Conservation (phyloP, 805 yeast species). For the Ogataea sp. region DNA sequence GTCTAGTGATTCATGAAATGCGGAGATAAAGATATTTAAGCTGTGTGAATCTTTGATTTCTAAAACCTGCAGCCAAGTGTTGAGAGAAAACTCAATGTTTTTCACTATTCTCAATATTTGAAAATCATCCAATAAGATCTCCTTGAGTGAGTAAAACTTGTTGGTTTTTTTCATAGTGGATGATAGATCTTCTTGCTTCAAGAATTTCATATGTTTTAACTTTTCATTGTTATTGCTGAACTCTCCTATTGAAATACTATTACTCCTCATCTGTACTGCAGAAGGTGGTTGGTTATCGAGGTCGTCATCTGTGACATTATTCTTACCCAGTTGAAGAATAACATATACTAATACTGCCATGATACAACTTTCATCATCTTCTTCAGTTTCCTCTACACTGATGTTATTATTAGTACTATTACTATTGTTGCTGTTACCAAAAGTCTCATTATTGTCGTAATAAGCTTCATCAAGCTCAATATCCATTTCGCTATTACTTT, state of each 20-base stretch:
- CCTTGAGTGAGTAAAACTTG: conserved; percentile 7
- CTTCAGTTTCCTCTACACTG: conserved; percentile 1
- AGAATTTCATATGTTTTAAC: no score
- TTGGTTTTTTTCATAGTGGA: conserved; percentile 3
- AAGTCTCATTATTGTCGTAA: no score
- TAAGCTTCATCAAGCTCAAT: conserved; percentile 4
- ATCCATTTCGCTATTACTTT: background rate
- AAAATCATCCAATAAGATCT: conserved; percentile 15
- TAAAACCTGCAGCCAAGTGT: conserved; percentile 18
- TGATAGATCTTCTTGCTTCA: no score
- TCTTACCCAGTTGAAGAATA: conserved; percentile 19
- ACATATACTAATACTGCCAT: conserved; percentile 20
- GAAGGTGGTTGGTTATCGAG: no score
- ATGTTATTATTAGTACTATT: no score
- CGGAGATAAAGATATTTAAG: conserved; percentile 7
- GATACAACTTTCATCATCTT: conserved; percentile 18
- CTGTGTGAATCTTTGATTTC: conserved; percentile 7
- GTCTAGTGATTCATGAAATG: conserved; percentile 9
- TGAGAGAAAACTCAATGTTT: conserved; percentile 17
- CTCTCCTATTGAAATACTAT: conserved; percentile 19
- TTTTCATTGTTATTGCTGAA: conserved; percentile 21
- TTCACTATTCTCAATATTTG: conserved; percentile 16
- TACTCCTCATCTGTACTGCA: conserved; percentile 5
- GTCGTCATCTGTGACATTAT: conserved; percentile 1
- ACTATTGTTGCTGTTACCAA: no score